phyloP scores from a whole-genome alignment of 306 rosid genomes.

The Begonia fuchsioides region DNA sequence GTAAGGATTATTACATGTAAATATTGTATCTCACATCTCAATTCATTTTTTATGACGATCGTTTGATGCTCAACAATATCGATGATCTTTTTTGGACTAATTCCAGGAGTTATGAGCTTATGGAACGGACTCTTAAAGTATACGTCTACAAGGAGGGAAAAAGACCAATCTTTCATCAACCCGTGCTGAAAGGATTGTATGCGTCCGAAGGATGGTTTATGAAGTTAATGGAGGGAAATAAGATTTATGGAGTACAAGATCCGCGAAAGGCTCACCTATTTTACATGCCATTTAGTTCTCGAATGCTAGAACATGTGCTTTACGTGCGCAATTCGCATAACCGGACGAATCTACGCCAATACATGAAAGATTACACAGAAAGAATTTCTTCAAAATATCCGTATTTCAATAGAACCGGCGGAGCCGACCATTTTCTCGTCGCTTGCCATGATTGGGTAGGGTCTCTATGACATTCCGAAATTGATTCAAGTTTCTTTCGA shows the following conservation, averaged over 20 bases:
- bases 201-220: conserved; percentile 97
- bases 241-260: conserved; percentile 51
- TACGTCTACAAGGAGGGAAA: conserved; percentile 75
- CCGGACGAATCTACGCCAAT: conserved; percentile 68
- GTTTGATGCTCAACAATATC: no score
- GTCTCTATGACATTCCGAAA: background rate
- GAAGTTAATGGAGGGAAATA: conserved; percentile 82
- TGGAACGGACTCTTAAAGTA: conserved; percentile 72
- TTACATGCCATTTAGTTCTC: conserved; percentile 87
- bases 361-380: conserved; percentile 61
- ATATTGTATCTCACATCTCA: no score
- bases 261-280: conserved; percentile 83
- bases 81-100: background rate
- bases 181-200: conserved; percentile 67
- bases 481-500: background rate
- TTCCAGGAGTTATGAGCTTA: conserved; percentile 82
- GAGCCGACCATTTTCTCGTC: conserved; percentile 94
- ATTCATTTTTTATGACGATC: no score
- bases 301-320: conserved; percentile 59
- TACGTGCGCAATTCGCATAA: conserved; percentile 84
- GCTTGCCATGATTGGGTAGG: conserved; percentile 97
- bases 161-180: conserved; percentile 86
- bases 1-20: no score
- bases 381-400: conserved; percentile 59
- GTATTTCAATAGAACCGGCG: conserved; percentile 73